Conservation (phyloP, 345 rosid genomes). For the Populus pruinosa region DNA sequence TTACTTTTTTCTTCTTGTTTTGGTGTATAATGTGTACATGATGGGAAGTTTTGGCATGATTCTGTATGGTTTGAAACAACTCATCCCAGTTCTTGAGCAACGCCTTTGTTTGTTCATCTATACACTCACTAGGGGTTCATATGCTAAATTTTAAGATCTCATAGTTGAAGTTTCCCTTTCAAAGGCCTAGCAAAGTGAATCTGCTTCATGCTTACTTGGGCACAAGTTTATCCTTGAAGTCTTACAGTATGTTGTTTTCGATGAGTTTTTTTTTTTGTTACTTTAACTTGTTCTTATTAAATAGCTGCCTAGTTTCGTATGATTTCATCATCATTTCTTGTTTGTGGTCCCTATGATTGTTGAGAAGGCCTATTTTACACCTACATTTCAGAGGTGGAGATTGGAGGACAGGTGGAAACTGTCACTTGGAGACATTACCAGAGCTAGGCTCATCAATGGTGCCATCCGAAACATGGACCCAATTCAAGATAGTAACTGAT, state of each 20-base stretch:
- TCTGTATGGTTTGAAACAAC: neutral
- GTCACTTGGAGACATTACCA: constrained; percentile 42
- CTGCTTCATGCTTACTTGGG: no score
- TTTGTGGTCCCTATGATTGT: neutral
- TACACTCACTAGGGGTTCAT: neutral
- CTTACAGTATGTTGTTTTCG: no score
- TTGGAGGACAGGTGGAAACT: constrained; percentile 42
- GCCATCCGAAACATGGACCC: constrained; percentile 36
- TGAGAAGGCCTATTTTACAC: neutral
- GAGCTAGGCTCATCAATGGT: constrained; percentile 35
- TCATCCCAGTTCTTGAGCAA: neutral
- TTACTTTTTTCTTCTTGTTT: neutral
- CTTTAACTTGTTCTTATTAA: no score
- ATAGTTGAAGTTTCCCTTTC: neutral
- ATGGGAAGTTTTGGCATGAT: no score
- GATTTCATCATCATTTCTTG: neutral
- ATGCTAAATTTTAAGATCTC: neutral
- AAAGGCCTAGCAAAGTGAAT: neutral
- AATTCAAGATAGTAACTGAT: constrained; percentile 25
- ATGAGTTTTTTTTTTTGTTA: no score
- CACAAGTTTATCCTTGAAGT: no score
- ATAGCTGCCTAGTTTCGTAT: no score
- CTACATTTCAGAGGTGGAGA: constrained; percentile 37
- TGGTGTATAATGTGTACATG: neutral
- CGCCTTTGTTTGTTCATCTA: neutral